Evolutionary conservation across 768 basidiomycete genomes (phyloP).

Genomic region (Roridomyces roridus): DNA sequence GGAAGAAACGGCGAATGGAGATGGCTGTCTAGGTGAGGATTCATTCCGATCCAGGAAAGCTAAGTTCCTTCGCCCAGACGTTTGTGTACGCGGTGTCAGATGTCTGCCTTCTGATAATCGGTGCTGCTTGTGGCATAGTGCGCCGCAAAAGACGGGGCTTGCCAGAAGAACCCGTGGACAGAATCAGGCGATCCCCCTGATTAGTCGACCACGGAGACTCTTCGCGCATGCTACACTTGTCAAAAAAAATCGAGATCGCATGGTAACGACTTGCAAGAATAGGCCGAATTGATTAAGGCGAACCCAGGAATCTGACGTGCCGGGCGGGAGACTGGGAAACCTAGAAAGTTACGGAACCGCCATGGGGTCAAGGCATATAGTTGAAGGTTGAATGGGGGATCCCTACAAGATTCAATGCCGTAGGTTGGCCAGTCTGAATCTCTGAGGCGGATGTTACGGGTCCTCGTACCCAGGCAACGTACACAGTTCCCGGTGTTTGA

Average conservation of each 20-base stretch:
- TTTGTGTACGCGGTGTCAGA: constrained; percentile 24
- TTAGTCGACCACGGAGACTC: background rate
- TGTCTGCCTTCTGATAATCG: constrained; percentile 18
- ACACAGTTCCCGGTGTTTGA: background rate
- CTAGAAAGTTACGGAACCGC: constrained; percentile 13
- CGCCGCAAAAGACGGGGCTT: constrained; percentile 11
- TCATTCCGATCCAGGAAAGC: constrained; percentile 36
- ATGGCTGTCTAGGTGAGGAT: constrained; percentile 30
- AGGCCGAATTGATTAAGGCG: constrained; percentile 11
- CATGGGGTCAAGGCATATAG: background rate
- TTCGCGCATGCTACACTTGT: background rate
- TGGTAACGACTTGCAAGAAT: constrained; percentile 11
- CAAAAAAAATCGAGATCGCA: constrained; percentile 15
- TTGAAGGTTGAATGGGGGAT: background rate
- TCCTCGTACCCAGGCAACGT: too few species aligned
- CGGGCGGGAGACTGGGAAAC: background rate
- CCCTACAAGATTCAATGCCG: background rate
- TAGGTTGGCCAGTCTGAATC: background rate
- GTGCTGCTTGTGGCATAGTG: constrained; percentile 5
- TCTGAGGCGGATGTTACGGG: too few species aligned
- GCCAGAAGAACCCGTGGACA: background rate
- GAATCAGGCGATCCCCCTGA: constrained; percentile 5
- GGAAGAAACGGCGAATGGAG: constrained; percentile 31
- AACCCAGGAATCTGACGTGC: background rate
- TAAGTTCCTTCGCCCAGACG: constrained; percentile 11